Evolutionary conservation across 768 basidiomycete genomes (phyloP), one percentile per base, ranked within the genome.

Genomic region (Boletus subcaerulescens): DNA sequence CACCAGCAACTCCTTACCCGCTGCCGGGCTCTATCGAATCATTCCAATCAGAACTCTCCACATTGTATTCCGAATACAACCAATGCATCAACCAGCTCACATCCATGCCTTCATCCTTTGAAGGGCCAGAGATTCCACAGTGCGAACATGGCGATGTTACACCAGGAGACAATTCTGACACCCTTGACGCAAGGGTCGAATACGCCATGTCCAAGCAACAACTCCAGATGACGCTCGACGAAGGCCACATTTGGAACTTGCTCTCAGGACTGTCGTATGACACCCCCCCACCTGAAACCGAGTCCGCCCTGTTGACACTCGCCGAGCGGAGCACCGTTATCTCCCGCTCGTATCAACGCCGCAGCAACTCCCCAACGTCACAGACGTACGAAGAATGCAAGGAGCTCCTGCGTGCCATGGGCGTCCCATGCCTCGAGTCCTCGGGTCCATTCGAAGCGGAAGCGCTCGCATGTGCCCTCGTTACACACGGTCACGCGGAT

Each of bases 381-480:
- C 72, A 76, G 29, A 91, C 88, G 3, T 94, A 92, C 61, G 71
- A 76, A 0, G 85, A 94, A 64, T 81, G 83, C 58, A 85, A 79
- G 64, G 80, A 82, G 48, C 80, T 95, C 22, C 62, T 96, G 9
- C 62, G 68, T 22, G 85, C 88, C 0, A 89, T 95, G 87, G 93
- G 93, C n/a, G 77, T 94, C 3, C 86, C 87, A 0, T 88, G 85
- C 61, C 67, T 95, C 31, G 82, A 89, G 17, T 74, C 86, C 10
- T 74, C 75, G 0, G 86, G 85, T 0, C 80, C 86, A 0, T 85
- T 80, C 53, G 94, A 97, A 67, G 94, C 88, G 2, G 94, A 97
- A 70, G 92, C 89, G 1, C 71, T 96, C 33, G 93, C 93, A 0
- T 82, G 89, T 6, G 80, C 87, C 9, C 76, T 96, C 38, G 92